These are phyloP conservation scores for Alternaria sp. DNA, from an alignment of 2,329 filamentous ascomycete species.

Conservation along the genomic window DNA sequence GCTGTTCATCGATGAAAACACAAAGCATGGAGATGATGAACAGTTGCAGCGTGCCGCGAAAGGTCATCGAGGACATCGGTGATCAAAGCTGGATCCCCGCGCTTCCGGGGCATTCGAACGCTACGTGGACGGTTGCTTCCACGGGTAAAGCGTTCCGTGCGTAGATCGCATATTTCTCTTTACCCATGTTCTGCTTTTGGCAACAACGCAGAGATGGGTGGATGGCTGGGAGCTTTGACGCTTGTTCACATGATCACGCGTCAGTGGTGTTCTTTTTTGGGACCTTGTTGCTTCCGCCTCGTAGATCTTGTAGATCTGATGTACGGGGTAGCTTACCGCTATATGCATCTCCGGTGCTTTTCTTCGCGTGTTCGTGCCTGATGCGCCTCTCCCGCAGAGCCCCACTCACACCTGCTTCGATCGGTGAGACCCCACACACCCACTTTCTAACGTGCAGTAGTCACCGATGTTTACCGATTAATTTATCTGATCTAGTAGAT, in stretches of 20 bases:
- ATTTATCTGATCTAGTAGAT: neutral
- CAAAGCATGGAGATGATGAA: conserved; percentile 56
- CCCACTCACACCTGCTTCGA: neutral
- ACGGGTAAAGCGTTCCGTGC: neutral
- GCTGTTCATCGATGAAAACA: conserved; percentile 52
- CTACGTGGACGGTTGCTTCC: neutral
- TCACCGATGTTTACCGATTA: neutral
- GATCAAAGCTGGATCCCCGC: conserved; percentile 29
- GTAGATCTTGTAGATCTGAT: neutral
- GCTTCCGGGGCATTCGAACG: conserved; percentile 8
- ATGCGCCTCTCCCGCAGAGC: neutral
- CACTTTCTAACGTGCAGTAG: neutral
- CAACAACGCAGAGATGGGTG: neutral
- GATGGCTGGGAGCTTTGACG: neutral
- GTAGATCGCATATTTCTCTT: neutral
- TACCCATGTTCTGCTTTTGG: neutral
- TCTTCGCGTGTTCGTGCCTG: neutral
- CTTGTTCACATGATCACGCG: neutral
- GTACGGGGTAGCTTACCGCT: neutral
- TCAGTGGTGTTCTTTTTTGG: neutral
- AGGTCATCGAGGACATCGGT: conserved; percentile 57
- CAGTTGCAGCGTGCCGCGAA: conserved; percentile 54
- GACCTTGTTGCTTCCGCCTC: neutral
- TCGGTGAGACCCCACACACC: neutral
- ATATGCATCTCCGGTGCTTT: neutral